phyloP scores from a whole-genome alignment of 352 stramenopile genomes.

The Stramenopiles sp. region DNA sequence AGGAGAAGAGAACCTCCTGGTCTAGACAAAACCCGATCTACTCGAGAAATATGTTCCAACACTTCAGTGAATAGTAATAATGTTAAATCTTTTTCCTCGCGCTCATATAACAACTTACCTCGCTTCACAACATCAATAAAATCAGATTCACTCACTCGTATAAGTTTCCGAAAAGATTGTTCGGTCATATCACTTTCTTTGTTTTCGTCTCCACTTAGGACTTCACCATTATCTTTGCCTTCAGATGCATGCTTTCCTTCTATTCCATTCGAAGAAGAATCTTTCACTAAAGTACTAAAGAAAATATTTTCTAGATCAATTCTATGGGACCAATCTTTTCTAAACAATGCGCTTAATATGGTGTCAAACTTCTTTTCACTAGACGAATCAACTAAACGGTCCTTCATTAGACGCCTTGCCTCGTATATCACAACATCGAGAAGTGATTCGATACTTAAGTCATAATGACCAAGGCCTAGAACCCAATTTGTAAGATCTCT shows the following conservation, averaged over 20 bases:
- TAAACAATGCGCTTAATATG: slow-evolving; percentile 31
- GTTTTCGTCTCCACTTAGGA: not conserved
- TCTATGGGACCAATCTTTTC: slow-evolving; percentile 17
- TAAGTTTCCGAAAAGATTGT: not conserved
- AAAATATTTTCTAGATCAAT: slow-evolving; percentile 1
- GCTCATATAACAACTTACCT: slow-evolving; percentile 59
- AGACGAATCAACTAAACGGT: slow-evolving; percentile 43
- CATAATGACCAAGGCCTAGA: slow-evolving; percentile 41
- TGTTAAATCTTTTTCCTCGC: slow-evolving; percentile 43
- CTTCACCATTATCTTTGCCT: not conserved
- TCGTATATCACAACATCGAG: slow-evolving; percentile 57
- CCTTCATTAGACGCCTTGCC: slow-evolving; percentile 37
- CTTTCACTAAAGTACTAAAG: too few relatives aligned
- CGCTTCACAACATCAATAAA: slow-evolving; percentile 39
- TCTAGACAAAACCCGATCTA: slow-evolving; percentile 47
- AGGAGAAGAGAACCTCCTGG: slow-evolving; percentile 68
- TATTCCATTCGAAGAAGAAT: too few relatives aligned
- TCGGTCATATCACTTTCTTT: too few relatives aligned
- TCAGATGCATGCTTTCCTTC: not conserved
- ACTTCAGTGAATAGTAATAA: slow-evolving; percentile 76
- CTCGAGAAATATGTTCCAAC: slow-evolving; percentile 37
- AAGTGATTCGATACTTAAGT: slow-evolving; percentile 40
- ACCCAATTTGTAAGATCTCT: slow-evolving; percentile 59
- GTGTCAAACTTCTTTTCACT: slow-evolving; percentile 32
- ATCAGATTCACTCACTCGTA: slow-evolving; percentile 29